Evolutionary conservation across 345 rosid genomes (phyloP).

Genomic region (Toxicodendron radicans): DNA sequence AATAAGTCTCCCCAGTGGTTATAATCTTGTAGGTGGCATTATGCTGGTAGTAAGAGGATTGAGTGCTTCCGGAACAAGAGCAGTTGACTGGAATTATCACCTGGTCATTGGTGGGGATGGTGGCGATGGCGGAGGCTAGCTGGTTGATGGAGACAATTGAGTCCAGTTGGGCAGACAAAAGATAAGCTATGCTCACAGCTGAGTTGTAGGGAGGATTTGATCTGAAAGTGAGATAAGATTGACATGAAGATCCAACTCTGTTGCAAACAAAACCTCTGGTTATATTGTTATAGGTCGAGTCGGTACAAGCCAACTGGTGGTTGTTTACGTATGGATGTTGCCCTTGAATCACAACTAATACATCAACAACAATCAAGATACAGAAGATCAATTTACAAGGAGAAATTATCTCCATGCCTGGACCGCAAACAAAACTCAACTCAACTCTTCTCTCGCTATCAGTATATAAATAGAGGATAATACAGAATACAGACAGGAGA

Average conservation of each 20-base stretch:
- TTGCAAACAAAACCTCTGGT: constrained; percentile 61
- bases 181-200: constrained; percentile 39
- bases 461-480: background rate
- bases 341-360: constrained; percentile 9
- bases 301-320: constrained; percentile 46
- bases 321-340: constrained; percentile 73
- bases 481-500: background rate
- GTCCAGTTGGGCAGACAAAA: constrained; percentile 38
- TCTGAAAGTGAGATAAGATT: constrained; percentile 75
- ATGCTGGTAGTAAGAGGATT: constrained; percentile 55
- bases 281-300: constrained; percentile 24
- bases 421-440: too few species aligned
- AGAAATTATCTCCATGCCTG: background rate
- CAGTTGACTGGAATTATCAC: constrained; percentile 63
- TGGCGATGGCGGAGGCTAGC: constrained; percentile 36
- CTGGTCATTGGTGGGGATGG: constrained; percentile 30
- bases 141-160: constrained; percentile 58
- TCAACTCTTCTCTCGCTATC: background rate
- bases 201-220: constrained; percentile 46
- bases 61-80: constrained; percentile 42
- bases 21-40: constrained; percentile 53
- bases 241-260: constrained; percentile 47
- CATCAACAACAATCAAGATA: constrained; percentile 5
- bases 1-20: constrained; percentile 27
- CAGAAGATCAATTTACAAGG: background rate